Evolutionary conservation across 2,329 filamentous ascomycete species (phyloP), one percentile per base, ranked within the genome.

Genomic region (Bipolaris gigantea): DNA sequence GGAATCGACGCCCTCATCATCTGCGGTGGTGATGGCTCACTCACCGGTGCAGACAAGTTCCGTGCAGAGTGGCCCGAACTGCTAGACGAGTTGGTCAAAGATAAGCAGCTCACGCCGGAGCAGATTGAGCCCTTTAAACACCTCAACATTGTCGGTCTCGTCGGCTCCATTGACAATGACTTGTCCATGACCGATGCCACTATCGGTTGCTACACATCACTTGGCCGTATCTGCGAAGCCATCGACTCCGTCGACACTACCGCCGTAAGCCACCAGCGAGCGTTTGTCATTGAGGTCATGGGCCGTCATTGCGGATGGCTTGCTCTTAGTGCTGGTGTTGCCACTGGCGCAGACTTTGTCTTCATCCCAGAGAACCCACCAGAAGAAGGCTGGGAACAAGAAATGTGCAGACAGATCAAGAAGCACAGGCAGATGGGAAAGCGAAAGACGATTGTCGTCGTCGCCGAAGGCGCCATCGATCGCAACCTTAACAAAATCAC

Each of bases 141-240:
- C 64, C 84, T 99, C 70, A 99, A 97, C 77, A 96, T 99, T 63
- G 93, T 97, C 49, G 94, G 94, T 43, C 81, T 97, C 47, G 94
- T 99, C 25, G 94, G 94, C 53, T 96, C 92, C 49, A 99, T 99
- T 71, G 94, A 99, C 81, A 99, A 99, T 73, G 94, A 99, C 72
- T 89, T 99, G 77, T 95, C 92, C 45, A 91, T 91, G 61, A 99
- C 94, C 11, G 94, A 99, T 75, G 93, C 94, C 55, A 99, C 94
- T 30, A 97, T 99, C 73, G 94, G 94, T 51, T 95, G 90, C 74
- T 97, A 96, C 79, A 96, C 92, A 39, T 94, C 94, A 21, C 84
- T 99, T 51, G 86, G 89, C 43, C 87, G 93, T 55, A 96, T 99
- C 65, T 97, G 93, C 77, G 89, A 97, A 73, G 90, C 93, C 71